These are phyloP conservation scores for Nicotiana noctiflora DNA, from an alignment of 257 asterid species.

Conservation along the genomic window DNA sequence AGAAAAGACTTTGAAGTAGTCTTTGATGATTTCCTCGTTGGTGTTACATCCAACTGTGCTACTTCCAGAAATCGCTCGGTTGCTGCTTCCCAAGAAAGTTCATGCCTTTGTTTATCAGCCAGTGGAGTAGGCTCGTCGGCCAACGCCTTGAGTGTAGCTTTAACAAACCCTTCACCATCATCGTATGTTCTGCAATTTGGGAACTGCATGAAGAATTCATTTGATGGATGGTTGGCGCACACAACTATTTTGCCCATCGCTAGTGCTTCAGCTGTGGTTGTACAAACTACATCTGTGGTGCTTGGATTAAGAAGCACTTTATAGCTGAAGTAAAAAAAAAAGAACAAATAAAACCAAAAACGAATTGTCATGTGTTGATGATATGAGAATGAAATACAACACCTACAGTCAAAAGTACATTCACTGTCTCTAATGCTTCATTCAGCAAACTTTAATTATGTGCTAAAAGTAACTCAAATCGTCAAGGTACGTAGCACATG, in stretches of 20 bases:
- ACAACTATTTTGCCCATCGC: constrained; percentile 97
- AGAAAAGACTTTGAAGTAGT: constrained; percentile 47
- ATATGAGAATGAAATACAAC: background rate
- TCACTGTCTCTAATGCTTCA: background rate
- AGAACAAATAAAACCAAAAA: background rate
- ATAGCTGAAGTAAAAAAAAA: constrained; percentile 42
- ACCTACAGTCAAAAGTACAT: background rate
- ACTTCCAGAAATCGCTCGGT: constrained; percentile 68
- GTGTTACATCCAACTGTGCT: constrained; percentile 49
- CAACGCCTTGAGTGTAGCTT: constrained; percentile 60
- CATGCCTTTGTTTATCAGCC: constrained; percentile 66
- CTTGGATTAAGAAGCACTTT: constrained; percentile 94
- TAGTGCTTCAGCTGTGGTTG: constrained; percentile 94
- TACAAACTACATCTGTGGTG: constrained; percentile 98
- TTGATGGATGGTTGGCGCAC: constrained; percentile 93
- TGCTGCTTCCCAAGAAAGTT: constrained; percentile 98
- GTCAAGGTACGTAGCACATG: background rate
- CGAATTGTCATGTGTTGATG: background rate
- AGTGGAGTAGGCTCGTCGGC: constrained; percentile 66
- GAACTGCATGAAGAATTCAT: constrained; percentile 94
- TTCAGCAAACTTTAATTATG: background rate
- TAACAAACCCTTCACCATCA: constrained; percentile 56
- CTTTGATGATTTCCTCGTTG: constrained; percentile 36
- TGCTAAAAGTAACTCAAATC: background rate
- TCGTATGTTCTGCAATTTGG: constrained; percentile 84